These are phyloP conservation scores for Primulina huaijiensis DNA, from an alignment of 257 asterid genomes.

Conservation along the genomic window DNA sequence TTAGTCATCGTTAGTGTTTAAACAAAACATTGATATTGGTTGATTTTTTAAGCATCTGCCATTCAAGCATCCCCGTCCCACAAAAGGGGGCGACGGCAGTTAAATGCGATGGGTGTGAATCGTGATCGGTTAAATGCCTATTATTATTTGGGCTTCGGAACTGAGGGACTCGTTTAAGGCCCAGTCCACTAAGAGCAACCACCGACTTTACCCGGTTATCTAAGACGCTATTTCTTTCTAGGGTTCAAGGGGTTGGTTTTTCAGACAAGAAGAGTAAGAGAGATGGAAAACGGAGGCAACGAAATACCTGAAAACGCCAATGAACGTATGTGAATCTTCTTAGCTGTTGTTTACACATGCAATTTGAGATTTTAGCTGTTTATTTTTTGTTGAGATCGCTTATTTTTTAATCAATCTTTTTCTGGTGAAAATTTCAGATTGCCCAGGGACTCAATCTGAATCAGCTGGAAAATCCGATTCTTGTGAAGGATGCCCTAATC, in stretches of 20 bases:
- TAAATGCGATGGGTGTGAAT: no score
- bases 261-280: background rate
- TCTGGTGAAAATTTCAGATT: constrained; percentile 38
- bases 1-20: no score
- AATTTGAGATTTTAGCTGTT: background rate
- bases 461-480: constrained; percentile 79
- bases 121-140: no score
- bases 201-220: no score
- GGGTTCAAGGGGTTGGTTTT: background rate
- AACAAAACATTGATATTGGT: no score
- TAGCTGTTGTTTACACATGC: background rate
- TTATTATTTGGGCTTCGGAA: background rate
- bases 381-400: no score
- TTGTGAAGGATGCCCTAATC: constrained; percentile 87
- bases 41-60: no score
- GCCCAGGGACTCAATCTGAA: background rate
- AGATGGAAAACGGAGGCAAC: constrained; percentile 36
- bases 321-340: constrained; percentile 41
- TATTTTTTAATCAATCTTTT: background rate
- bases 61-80: no score
- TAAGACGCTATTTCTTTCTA: background rate
- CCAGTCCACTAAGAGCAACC: background rate
- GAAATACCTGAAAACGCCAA: constrained; percentile 65
- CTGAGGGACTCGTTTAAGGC: background rate
- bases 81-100: no score